Base-by-base conservation (phyloP, 2,329 filamentous ascomycete species). In the Neonectria coccinea region DNA sequence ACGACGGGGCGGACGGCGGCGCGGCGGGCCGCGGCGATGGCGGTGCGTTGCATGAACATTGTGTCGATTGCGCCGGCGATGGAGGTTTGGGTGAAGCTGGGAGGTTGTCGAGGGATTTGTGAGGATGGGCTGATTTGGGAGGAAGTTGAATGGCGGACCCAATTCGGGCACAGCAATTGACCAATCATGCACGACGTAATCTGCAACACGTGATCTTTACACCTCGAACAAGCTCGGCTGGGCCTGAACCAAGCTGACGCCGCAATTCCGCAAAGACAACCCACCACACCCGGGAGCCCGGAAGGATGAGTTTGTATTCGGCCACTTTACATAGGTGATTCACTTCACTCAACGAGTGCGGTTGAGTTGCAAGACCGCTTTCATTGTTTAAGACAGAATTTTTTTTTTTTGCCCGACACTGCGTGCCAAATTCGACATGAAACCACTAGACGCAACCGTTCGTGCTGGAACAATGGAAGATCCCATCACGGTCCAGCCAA, bases 1-100 rank as follows among this genome's bases (percentile, higher is more conserved):
- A 85, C 79, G 69, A 81, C 80, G 70, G 87, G 86, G 59, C 75
- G 81, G 76, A 84, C 83, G 66, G 84, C 88, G 66, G 76, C 79
- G 71, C 88, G 86, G 79, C 88, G 88, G 76, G 87, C 88, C 77
- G 83, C 86, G 73, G 85, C 81, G 71, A 88, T 76, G 78, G 84
- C 87, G 76, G 88, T 84, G 78, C 88, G 88, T 84, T 89, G 86
- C 78, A 90, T 78, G 74, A 90, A 88, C 88, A 91, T 78, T 79
- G 75, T 69, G 68, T 65, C 64, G 65, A 65, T 67, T 71, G 70
- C 65, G 72, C 66, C 67, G 60, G 63, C 63, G 67, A 72, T 70
- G 65, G 61, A 62, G 63, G 65, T 64, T 66, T 51, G 53, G 41
- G 27, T 55, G 65, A 62, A 56, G 52, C 44, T 72, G 65, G 67